phyloP scores from a whole-genome alignment of 2,329 filamentous ascomycete species.

The Hymenoscyphus linearis region DNA sequence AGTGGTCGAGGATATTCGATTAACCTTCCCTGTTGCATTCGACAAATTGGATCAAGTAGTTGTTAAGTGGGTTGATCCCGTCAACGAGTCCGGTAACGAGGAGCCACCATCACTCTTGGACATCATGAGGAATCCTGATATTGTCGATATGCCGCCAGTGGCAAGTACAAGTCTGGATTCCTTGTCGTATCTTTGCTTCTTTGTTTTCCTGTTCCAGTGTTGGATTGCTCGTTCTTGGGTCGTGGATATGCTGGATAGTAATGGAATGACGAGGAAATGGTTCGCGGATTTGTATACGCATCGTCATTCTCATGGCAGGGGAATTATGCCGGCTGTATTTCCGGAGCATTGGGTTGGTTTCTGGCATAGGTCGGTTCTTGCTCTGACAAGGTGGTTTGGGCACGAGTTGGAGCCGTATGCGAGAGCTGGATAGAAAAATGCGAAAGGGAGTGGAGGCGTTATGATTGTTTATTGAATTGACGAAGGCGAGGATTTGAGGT shows the following conservation, averaged over 20 bases:
- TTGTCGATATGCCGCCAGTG: neutral
- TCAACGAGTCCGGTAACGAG: neutral
- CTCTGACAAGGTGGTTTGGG: neutral
- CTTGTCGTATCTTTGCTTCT: neutral
- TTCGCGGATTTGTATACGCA: conserved; percentile 5
- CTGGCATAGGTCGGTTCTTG: neutral
- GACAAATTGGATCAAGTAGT: neutral
- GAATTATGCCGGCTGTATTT: neutral
- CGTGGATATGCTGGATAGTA: neutral
- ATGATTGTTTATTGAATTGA: neutral
- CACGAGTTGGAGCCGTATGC: neutral
- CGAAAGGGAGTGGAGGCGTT: neutral
- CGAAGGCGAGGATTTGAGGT: neutral
- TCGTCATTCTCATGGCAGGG: neutral
- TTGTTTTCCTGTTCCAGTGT: neutral
- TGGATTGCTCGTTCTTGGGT: neutral
- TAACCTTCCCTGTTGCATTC: neutral
- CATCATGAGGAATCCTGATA: neutral
- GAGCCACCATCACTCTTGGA: neutral
- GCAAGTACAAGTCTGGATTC: neutral
- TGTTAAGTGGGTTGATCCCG: no score
- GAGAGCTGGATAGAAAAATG: neutral
- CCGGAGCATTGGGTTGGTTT: neutral
- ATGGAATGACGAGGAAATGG: neutral
- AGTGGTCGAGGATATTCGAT: neutral